A percentile compares a stretch with the other conserved stretches of the same genome.
Evolutionary conservation across 2,329 filamentous ascomycete genomes (phyloP).

Genomic region (Diaporthe australafricana): DNA sequence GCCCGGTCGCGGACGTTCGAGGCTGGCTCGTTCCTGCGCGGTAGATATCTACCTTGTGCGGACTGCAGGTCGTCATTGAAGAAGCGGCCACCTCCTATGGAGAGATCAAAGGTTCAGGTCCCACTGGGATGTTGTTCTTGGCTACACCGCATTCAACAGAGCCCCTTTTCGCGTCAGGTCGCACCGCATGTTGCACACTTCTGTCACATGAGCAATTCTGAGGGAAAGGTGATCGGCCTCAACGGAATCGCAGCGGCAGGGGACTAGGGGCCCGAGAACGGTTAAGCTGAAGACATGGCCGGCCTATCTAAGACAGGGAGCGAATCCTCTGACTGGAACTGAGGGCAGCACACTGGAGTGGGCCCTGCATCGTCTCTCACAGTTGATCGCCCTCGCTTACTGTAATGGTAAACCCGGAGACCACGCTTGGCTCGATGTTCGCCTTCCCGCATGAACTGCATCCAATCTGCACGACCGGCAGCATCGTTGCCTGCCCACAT

Average conservation of each 20-base stretch:
- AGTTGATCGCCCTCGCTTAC: too few species aligned
- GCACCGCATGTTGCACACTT: background rate
- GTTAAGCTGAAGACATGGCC: background rate
- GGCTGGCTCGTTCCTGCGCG: background rate
- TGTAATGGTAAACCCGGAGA: too few species aligned
- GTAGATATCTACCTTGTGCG: constrained; percentile 1
- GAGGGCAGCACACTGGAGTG: too few species aligned
- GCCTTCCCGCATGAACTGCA: too few species aligned
- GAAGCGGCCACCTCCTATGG: background rate
- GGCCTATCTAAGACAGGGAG: too few species aligned
- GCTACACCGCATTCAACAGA: too few species aligned
- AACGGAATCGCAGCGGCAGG: background rate
- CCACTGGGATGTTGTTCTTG: too few species aligned
- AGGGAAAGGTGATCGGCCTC: background rate
- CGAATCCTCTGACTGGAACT: background rate
- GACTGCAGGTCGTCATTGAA: background rate
- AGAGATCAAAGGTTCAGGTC: too few species aligned
- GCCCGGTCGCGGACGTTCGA: background rate
- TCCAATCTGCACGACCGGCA: constrained; percentile 1
- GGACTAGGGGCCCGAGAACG: background rate
- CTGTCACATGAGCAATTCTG: background rate
- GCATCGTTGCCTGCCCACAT: background rate
- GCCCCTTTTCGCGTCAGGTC: background rate
- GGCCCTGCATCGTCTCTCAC: too few species aligned
- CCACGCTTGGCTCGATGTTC: background rate